Base-by-base conservation (phyloP, 2,329 filamentous ascomycete genomes). In the Diaporthe sp. region DNA sequence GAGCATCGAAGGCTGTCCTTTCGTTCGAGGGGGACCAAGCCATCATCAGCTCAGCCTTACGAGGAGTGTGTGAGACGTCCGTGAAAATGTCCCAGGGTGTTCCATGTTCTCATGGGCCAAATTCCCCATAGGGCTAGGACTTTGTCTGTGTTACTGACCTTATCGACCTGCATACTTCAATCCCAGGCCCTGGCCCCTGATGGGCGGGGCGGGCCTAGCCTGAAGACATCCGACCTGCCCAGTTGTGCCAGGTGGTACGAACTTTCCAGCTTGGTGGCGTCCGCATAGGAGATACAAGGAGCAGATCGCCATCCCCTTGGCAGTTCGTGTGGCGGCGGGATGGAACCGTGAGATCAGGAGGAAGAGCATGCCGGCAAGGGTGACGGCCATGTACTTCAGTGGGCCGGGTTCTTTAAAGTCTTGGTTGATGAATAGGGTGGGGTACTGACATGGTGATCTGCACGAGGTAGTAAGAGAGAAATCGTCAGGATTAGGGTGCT, bases 271-370 rank as follows among this genome's bases (percentile, higher is more conserved):
- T 47, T 39, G 65, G 51, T 53, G 73, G 60, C 55, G 73, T 42
- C 72, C 58, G 67, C 75, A 71, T 65, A 42, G 34, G 37, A 63
- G 55, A 67, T 51, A 55, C 34, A 39, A 70, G 34, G 49, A 51
- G 39, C 68, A 55, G 67, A 75, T 72, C 60, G 58, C 55, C 63
- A 44, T 57, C n/a, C 57, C 22, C 25, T 63, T 70, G 42, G 65
- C 42, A 57, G 60, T 68, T 72, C 60, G 31, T 72, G 72, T 76
- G 73, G 75, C 72, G 53, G 51, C 68, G 75, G 65, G 75, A 75
- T 76, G 75, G 53, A 75, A 72, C 60, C 44, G 53, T 63, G 31
- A 67, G 63, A 47, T 31, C 65, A 51, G 72, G 39, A 61, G 34
- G 65, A 65, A 49, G 17, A 22, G 2, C 7, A 68, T 39, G 65